Evolutionary conservation across 176 grass and related monocot genomes (phyloP).

Genomic region (Typha latifolia): DNA sequence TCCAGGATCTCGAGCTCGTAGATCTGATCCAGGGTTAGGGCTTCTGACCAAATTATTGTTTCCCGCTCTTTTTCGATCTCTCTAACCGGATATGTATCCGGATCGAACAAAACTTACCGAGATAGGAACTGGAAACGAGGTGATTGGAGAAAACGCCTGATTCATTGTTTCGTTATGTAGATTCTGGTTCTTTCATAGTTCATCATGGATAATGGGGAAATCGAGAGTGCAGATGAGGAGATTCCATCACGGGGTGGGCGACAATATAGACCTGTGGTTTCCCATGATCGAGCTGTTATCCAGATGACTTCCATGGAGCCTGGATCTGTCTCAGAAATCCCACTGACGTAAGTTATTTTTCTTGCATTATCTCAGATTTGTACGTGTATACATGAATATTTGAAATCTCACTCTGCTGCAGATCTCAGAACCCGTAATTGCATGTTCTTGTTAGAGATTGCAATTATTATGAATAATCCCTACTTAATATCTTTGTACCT

Average conservation of each 20-base stretch:
- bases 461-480: background rate
- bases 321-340: constrained; percentile 31
- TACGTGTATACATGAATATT: background rate
- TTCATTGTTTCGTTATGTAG: background rate
- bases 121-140: constrained; percentile 1
- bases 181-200: constrained; percentile 1
- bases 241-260: constrained; percentile 40
- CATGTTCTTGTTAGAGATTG: background rate
- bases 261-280: constrained; percentile 56
- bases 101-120: background rate
- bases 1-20: background rate
- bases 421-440: background rate
- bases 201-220: constrained; percentile 80
- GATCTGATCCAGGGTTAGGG: background rate
- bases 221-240: constrained; percentile 51
- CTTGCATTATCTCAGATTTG: background rate
- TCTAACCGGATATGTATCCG: background rate
- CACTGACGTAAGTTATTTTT: background rate
- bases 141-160: background rate
- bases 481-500: no score
- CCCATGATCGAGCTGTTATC: constrained; percentile 45
- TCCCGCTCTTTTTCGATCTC: background rate
- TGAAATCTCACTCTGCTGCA: no score
- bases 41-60: background rate
- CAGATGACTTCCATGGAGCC: constrained; percentile 67